Conservation (phyloP, 306 rosid species). For the Dryas octopetala region DNA sequence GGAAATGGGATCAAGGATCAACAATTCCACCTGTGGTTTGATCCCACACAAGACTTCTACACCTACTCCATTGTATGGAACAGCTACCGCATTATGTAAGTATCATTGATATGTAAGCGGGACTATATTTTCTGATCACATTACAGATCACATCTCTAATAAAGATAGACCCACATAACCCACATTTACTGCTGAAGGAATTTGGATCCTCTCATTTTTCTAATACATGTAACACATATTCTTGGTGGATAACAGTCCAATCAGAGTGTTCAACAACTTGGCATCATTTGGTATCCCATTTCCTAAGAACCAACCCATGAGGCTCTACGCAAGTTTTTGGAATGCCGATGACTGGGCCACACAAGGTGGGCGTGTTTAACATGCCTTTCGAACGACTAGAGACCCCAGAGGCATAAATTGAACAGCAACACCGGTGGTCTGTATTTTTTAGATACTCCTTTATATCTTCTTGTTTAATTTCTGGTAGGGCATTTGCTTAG, state of each 20-base stretch:
- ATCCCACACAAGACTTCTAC: constrained; percentile 42
- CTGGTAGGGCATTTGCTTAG: too few relatives aligned
- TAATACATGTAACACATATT: background rate
- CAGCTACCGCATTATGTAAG: constrained; percentile 40
- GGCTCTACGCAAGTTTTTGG: constrained; percentile 47
- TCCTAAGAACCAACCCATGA: constrained; percentile 43
- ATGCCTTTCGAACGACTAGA: too few relatives aligned
- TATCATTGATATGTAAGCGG: background rate
- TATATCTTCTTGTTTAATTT: too few relatives aligned
- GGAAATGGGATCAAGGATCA: constrained; percentile 41
- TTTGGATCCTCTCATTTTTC: too few relatives aligned
- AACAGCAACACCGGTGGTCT: too few relatives aligned
- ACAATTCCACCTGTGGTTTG: constrained; percentile 48
- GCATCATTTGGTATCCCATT: constrained; percentile 32
- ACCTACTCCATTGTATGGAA: constrained; percentile 46
- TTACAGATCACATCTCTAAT: background rate
- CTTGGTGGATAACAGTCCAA: constrained; percentile 38
- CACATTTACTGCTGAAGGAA: too few relatives aligned
- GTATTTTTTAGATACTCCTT: too few relatives aligned
- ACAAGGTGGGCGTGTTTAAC: constrained; percentile 36
- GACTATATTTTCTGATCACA: too few relatives aligned
- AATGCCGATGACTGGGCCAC: constrained; percentile 56
- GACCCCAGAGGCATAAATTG: too few relatives aligned
- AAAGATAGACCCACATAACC: too few relatives aligned
- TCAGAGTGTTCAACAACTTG: constrained; percentile 42